Base-by-base conservation (phyloP, 345 rosid genomes). In the Citropsis articulata region DNA sequence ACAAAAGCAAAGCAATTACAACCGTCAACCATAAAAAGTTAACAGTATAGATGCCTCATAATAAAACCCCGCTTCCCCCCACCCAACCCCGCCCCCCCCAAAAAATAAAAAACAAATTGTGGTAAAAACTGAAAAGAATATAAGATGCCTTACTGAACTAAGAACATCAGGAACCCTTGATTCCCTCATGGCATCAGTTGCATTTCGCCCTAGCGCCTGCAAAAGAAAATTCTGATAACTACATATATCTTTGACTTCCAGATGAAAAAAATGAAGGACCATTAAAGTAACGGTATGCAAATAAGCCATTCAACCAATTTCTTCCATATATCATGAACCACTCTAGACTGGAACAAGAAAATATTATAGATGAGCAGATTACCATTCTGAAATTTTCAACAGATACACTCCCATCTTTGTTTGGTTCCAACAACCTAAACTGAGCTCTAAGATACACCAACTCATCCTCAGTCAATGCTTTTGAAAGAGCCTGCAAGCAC, bases 331-430 rank as follows among this genome's bases (percentile, higher is more conserved):
- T 70, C n/a, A 75, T 71, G 62, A 74, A 74, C 50, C 25, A 42
- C 14, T 65, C 53, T 19, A 27, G 28, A 53, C 22, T 38, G 30
- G 55, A 78, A 59, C 36, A 33, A 38, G 24, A 64, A 71, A 24
- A 78, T 50, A 28, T 71, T 9, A 75, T 40, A 78, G 77, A 63
- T 38, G 63, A 45, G 80, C 6, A 7, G 69, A 53, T 86, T 27
- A 93, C 97, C 97, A 82, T 87, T 86, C 81, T 87, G 85, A 93
- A 91, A 82, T 93, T 91, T 42, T 91, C 93, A 33, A 90, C 86
- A 14, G 95, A 87, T 66, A 93, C 77, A 48, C 91, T 91, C 50
- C 97, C 95, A 72, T 93, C 94, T 61, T 80, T 85, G 76, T 83
- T 88, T 79, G 97, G 97, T 79, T 84, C 91, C 83, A 93, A 80